Evolutionary conservation across 2,329 filamentous ascomycete species (phyloP).

Genomic region (Huntiella moniliformis): DNA sequence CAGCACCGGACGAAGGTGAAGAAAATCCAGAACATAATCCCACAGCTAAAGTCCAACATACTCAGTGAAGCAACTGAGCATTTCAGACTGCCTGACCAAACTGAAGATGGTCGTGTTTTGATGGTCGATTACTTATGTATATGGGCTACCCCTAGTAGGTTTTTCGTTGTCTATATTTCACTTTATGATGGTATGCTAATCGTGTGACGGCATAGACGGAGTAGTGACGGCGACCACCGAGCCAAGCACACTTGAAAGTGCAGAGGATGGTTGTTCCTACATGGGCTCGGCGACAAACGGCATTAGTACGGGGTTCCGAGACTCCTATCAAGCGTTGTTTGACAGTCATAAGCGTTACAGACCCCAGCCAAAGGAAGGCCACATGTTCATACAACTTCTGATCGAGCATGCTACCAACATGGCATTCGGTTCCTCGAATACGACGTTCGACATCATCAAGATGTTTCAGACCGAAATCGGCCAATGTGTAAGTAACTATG

Average conservation of each 20-base stretch:
- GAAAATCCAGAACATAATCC: background rate
- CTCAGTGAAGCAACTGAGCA: background rate
- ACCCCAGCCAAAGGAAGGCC: background rate
- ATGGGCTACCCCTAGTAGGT: background rate
- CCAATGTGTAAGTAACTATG: background rate
- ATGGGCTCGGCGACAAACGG: background rate
- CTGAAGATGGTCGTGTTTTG: background rate
- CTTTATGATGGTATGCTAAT: background rate
- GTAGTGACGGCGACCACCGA: background rate
- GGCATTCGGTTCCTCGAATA: background rate
- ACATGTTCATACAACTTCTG: background rate
- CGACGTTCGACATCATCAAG: background rate
- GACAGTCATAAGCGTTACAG: background rate
- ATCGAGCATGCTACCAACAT: background rate
- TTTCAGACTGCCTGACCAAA: background rate
- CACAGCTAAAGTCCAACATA: background rate
- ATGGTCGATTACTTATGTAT: conserved; percentile 2
- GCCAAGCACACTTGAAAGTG: background rate
- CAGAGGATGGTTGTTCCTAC: background rate
- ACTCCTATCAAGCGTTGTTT: background rate
- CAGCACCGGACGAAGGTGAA: background rate
- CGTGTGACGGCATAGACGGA: too few relatives aligned
- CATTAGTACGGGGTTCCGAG: background rate
- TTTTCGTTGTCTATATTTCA: too few relatives aligned
- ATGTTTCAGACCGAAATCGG: background rate